Percentiles rank a stretch among this genome's conserved stretches.
phyloP scores from a whole-genome alignment of 169 alveolate species.

The Plasmodium relictum region DNA sequence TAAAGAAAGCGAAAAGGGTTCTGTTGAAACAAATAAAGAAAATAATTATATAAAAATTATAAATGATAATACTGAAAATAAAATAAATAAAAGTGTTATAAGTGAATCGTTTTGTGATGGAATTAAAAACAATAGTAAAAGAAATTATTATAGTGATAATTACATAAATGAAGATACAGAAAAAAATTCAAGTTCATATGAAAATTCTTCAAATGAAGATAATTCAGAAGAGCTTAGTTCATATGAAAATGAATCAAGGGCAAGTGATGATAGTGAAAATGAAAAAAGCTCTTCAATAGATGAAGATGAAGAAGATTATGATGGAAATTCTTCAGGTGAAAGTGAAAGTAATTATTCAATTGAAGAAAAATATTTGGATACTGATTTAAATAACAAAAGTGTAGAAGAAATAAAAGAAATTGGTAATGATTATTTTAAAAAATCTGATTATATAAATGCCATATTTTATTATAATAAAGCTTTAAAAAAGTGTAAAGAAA shows the following conservation, averaged over 20 bases:
- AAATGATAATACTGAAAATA: neutral
- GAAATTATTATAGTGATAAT: constrained; percentile 62
- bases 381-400: constrained; percentile 53
- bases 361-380: constrained; percentile 1
- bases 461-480: constrained; percentile 82
- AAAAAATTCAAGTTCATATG: constrained; percentile 32
- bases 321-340: constrained; percentile 4
- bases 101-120: neutral
- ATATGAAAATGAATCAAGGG: constrained; percentile 23
- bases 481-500: constrained; percentile 79
- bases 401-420: constrained; percentile 74
- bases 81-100: neutral
- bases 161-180: constrained; percentile 30
- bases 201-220: constrained; percentile 24
- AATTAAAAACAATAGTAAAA: neutral
- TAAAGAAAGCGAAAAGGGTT: neutral
- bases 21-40: neutral
- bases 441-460: constrained; percentile 74
- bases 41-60: neutral
- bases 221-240: constrained; percentile 27
- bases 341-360: neutral
- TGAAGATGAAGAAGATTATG: constrained; percentile 27
- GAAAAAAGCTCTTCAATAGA: constrained; percentile 16
- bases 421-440: constrained; percentile 79
- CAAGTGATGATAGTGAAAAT: constrained; percentile 18